Evolutionary conservation across 345 rosid genomes (phyloP), one percentile per base, ranked within the genome.

Genomic region (Citrus sp.): DNA sequence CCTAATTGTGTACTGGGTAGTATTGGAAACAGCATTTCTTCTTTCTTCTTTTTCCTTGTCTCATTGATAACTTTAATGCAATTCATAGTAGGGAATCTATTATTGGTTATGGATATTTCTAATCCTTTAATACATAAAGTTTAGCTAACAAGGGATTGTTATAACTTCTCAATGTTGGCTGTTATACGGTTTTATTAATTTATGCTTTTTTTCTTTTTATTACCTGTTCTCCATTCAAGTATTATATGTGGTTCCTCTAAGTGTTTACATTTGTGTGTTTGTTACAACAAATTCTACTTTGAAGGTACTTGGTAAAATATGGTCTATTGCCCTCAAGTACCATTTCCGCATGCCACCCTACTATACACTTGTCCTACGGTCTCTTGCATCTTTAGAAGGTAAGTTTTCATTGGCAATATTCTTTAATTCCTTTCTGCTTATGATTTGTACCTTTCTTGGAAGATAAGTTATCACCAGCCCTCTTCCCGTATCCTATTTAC

Each of bases 381-480:
- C 99, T 66, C 98, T 95, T 72, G 97, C 98, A 72, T 95, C 98
- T 82, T 83, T 95, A 51, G 99, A 95, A 91, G 99, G 98, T 93
- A 87, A 71, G 80, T 80, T 37, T 71, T 54, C 24, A 21, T 19
- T 19, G 65, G 58, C 9, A 51, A 32, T 7, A 56, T 64, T 35
- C 22, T 30, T 21, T 51, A 6, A 8, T 30, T 40, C 42, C 59
- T 56, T 9, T 34, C 55, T 35, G 59, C 32, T 58, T 70, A 54
- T 35, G 21, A 60, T 30, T 51, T 67, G 49, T 42, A 30, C 94
- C 95, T 79, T 95, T 95, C 81, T 83, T 93, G 49, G 97, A 95
- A 89, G 97, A 98, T 92, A 87, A 73, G 79, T 80, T 38, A 72
- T 54, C 21, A 10, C 7, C 14, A 32, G 49, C 14, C 56, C n/a